Conservation (phyloP, 768 basidiomycete genomes). For the Phlebiopsis flavidoalba region DNA sequence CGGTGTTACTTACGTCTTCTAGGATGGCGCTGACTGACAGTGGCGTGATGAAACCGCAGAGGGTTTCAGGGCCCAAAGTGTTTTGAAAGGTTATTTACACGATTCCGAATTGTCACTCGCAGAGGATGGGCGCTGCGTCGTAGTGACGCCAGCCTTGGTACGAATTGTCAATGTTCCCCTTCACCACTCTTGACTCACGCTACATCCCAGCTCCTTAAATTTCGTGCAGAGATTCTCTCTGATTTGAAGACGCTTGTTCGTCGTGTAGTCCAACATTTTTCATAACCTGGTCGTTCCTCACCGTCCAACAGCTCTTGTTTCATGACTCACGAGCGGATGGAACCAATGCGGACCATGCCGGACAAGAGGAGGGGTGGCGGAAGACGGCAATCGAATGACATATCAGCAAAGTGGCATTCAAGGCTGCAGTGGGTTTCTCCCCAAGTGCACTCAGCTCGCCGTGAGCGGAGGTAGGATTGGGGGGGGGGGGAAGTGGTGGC, state of each 20-base stretch:
- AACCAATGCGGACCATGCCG: constrained; percentile 35
- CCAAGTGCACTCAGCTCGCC: constrained; percentile 7
- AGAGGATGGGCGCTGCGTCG: constrained; percentile 95
- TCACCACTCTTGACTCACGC: constrained; percentile 30
- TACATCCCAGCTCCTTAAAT: constrained; percentile 25
- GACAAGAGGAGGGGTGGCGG: constrained; percentile 45
- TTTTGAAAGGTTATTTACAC: constrained; percentile 96
- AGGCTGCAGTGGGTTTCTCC: constrained; percentile 49
- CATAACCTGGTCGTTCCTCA: constrained; percentile 80
- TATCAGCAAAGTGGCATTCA: constrained; percentile 72
- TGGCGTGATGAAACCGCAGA: constrained; percentile 41
- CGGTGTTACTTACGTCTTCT: constrained; percentile 94
- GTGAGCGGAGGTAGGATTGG: too few species aligned
- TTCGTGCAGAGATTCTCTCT: too few species aligned
- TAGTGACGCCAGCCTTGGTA: constrained; percentile 99
- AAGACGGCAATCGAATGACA: constrained; percentile 61
- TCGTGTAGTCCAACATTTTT: constrained; percentile 90
- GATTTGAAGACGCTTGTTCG: constrained; percentile 78
- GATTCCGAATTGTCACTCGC: constrained; percentile 98
- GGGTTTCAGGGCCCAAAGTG: constrained; percentile 27
- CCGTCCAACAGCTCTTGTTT: constrained; percentile 90
- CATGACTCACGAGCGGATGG: constrained; percentile 70
- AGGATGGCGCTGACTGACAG: constrained; percentile 84
- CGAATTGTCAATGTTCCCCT: constrained; percentile 96
- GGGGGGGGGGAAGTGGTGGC: too few species aligned